Base-by-base conservation (phyloP, 495 filamentous ascomycete species). In the Aspergillus baeticus region DNA sequence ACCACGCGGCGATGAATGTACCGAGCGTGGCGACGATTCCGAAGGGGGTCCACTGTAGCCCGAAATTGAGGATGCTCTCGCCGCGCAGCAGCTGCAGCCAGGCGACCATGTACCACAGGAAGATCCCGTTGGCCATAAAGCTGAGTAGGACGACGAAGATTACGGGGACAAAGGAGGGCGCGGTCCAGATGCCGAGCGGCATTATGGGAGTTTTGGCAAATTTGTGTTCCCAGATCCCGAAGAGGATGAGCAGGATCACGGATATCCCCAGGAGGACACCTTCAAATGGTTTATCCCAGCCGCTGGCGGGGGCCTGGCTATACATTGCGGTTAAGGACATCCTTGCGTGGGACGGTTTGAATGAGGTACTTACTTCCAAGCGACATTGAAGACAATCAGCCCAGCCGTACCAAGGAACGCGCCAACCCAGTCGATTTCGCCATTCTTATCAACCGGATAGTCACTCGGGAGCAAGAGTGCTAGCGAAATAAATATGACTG, bases 341-440 rank as follows among this genome's bases (percentile, higher is more conserved):
- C n/a, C n/a, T n/a, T n/a, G n/a, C n/a, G 20, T 39, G 31, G 17
- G 10, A 22, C 22, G 6, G 15, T 13, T 6, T n/a, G 10, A 23
- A 13, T 13, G 34, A 13, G 22, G 6, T 0, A 63, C 77, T 66
- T 65, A 82, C 77, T 78, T 81, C 79, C 79, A 83, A 20, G 73
- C 74, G 61, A 81, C 73, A 57, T 78, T 84, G 67, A 83, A 83
- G 1, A 81, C 51, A 10, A 83, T 76, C 23, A 82, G 55, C 0
- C 67, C 74, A 10, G 65, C 63, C 1, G 72, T 68, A 0, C 77
- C 76, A 7, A 84, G 59, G n/a, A 65, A 64, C 0, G 78, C 73
- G 5, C 81, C 80, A 29, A 79, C 52, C 54, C 67, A 79, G 57
- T 84, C 80, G 34, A 84, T 68, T 5, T 59, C 69, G 6, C 77